These are phyloP conservation scores for Mucor lusitanicus DNA, from an alignment of 371 early-diverging fungal genomes.

Conservation along the genomic window DNA sequence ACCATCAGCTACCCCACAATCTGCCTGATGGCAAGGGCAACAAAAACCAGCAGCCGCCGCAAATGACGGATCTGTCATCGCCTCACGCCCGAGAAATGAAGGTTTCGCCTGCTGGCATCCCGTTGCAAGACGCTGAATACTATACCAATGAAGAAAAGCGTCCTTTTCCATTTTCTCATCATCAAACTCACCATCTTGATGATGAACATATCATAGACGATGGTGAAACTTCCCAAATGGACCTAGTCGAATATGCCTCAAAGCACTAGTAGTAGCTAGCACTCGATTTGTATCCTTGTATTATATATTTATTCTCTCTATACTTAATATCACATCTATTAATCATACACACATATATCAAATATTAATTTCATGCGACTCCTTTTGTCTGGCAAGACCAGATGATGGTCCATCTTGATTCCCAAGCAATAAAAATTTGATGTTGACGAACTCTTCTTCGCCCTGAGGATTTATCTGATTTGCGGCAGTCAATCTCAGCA, in stretches of 20 bases:
- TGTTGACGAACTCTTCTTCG: too few species aligned
- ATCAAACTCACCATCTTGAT: constrained; percentile 16
- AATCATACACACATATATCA: too few species aligned
- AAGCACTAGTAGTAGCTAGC: too few species aligned
- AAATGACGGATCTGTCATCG: not conserved
- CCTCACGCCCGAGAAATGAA: constrained; percentile 10
- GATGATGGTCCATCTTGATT: too few species aligned
- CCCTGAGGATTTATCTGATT: too few species aligned
- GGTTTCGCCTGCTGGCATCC: constrained; percentile 10
- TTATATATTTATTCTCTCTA: too few species aligned
- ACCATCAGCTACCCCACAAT: constrained; percentile 13
- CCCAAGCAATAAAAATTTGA: too few species aligned
- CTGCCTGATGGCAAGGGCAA: not conserved
- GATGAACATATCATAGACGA: constrained; percentile 21
- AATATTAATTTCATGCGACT: too few species aligned
- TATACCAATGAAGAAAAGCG: not conserved
- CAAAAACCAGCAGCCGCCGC: not conserved
- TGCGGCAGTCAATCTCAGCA: too few species aligned
- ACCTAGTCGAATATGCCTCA: constrained; percentile 18
- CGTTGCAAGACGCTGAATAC: constrained; percentile 11
- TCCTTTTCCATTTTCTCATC: constrained; percentile 7
- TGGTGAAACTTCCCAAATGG: constrained; percentile 25
- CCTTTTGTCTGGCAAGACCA: too few species aligned
- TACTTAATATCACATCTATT: too few species aligned
- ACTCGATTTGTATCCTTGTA: not conserved